These are phyloP conservation scores for Canna indica DNA, from an alignment of 176 grass and related monocot genomes.

Conservation along the genomic window DNA sequence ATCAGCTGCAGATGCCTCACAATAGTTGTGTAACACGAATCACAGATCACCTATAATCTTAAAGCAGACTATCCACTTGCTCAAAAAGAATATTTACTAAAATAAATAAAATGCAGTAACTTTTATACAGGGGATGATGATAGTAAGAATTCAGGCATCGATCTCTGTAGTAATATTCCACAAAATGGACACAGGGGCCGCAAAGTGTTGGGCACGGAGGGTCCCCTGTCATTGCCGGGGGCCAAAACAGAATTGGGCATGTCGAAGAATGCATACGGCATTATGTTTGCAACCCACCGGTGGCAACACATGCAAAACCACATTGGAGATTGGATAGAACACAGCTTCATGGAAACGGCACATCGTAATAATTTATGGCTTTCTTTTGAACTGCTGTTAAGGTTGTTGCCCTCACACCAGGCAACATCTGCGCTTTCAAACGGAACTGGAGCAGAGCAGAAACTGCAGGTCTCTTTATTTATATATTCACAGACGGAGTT, in stretches of 20 bases:
- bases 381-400: slow-evolving; percentile 6
- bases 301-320: slow-evolving; percentile 63
- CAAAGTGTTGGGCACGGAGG: not conserved
- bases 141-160: slow-evolving; percentile 43
- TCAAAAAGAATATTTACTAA: not conserved
- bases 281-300: slow-evolving; percentile 37
- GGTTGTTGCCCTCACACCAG: slow-evolving; percentile 25
- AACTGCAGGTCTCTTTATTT: slow-evolving; percentile 40
- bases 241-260: slow-evolving; percentile 25
- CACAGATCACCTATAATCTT: no score
- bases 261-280: slow-evolving; percentile 36
- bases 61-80: not conserved
- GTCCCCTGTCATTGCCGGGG: slow-evolving; percentile 9
- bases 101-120: not conserved
- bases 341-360: slow-evolving; percentile 44
- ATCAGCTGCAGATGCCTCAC: no score
- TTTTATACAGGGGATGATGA: slow-evolving; percentile 40
- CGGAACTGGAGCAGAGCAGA: slow-evolving; percentile 41
- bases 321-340: slow-evolving; percentile 32
- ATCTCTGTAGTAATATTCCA: slow-evolving; percentile 48
- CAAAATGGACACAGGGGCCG: slow-evolving; percentile 49
- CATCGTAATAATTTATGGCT: slow-evolving; percentile 52
- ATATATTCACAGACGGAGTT: slow-evolving; percentile 32
- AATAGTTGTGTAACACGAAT: no score
- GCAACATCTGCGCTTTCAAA: slow-evolving; percentile 49